Evolutionary conservation across 441 rosid genomes (phyloP), one percentile per base, ranked within the genome.

Genomic region (Gossypium aridum): DNA sequence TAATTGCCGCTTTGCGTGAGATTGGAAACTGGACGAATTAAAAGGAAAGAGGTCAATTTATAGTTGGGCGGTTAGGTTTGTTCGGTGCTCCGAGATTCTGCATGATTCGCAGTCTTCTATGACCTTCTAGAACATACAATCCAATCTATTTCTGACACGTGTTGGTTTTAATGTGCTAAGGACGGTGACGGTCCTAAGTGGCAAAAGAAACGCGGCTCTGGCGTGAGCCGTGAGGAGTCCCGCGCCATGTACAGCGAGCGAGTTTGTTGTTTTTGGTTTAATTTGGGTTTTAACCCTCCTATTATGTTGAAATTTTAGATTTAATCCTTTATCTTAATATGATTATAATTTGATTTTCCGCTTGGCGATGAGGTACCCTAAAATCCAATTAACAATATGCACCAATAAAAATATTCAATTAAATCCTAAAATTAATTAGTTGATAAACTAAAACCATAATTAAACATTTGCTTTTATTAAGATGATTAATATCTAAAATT

Each of bases 111-210:
- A 5, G 49, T 66, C 31, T 74, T 84, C 85, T 28, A 64, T 55
- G 76, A 66, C 82, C 54, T 86, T 89, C 91, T 79, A 75, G 91
- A 90, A 84, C 16, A n/a, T 60, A 23, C 79, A 1, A 2, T 8
- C 87, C 87, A 85, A 72, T 83, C 2, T 47, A 3, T 8, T 71
- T 69, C 0, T n/a, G 76, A 49, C 90, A 85, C 91, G 89, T 88
- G 75, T 71, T 10, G 0, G 0, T 37, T 70, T 9, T 20, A 8
- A 9, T 1, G 9, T 51, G 26, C 26, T n/a, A 7, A 12, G n/a
- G 22, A 22, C 22, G 39, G 22, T 25, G 20, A 1, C 39, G 17
- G 28, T 31, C 20, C 2, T 7, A 3, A 17, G 19, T 17, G 28
- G 54, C 67, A 13, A 2, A 12, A 22, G 47, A 66, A 66, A 66